Percentiles rank a stretch among this genome's conserved stretches.
Conservation (phyloP, 2,329 filamentous ascomycete species). For the Grosmannia penicillata region DNA sequence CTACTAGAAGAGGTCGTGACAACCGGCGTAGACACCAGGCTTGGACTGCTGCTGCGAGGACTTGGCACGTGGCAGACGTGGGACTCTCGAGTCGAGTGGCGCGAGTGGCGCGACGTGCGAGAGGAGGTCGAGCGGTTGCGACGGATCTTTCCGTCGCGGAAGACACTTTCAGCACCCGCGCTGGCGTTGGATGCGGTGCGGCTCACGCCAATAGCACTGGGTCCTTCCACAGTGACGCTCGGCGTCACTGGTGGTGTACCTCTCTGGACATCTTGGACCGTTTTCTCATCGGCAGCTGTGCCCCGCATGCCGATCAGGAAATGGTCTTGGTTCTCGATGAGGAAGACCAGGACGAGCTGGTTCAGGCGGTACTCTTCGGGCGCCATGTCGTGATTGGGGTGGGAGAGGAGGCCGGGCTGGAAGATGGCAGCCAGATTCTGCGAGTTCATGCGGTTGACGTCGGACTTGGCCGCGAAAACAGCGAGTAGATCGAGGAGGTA, state of each 20-base stretch:
- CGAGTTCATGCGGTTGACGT: constrained; percentile 91
- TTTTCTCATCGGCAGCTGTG: constrained; percentile 85
- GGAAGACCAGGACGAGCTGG: constrained; percentile 91
- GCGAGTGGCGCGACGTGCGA: constrained; percentile 62
- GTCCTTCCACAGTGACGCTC: constrained; percentile 28
- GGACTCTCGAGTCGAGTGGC: too few species aligned
- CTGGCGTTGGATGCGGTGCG: constrained; percentile 81
- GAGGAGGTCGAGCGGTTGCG: constrained; percentile 89
- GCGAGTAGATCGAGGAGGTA: constrained; percentile 94
- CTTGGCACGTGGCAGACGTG: constrained; percentile 45
- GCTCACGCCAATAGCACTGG: constrained; percentile 37
- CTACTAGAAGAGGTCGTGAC: constrained; percentile 15
- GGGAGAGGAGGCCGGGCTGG: constrained; percentile 88
- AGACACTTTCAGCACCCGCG: constrained; percentile 73
- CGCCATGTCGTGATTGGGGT: constrained; percentile 89
- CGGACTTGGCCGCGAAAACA: constrained; percentile 92
- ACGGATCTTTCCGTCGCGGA: constrained; percentile 64
- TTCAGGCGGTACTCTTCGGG: constrained; percentile 88
- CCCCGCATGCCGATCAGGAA: constrained; percentile 98
- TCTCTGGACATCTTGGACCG: constrained; percentile 49
- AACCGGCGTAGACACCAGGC: constrained; percentile 36
- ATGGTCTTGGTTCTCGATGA: constrained; percentile 97
- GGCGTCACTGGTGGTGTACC: constrained; percentile 43
- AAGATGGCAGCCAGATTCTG: constrained; percentile 94
- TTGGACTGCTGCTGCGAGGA: constrained; percentile 51